Conservation (phyloP, 2,329 filamentous ascomycete species). For the Colletotrichum orchidophilum region DNA sequence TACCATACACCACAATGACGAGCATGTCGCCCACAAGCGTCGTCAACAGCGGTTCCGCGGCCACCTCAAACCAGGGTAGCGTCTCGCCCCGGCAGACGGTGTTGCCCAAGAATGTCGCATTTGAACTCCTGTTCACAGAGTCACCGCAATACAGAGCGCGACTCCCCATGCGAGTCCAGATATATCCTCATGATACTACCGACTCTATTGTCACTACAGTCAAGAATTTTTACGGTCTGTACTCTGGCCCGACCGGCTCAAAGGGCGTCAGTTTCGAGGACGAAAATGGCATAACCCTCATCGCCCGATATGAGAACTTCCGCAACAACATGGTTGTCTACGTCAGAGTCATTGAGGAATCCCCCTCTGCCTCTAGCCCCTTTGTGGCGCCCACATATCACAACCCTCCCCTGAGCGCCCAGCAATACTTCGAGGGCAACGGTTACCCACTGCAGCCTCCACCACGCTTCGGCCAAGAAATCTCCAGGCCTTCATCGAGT, state of each 20-base stretch:
- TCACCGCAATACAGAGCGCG: constrained; percentile 76
- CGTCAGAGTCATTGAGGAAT: constrained; percentile 81
- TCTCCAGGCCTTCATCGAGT: constrained; percentile 75
- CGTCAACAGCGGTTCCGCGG: constrained; percentile 42
- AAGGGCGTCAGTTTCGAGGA: constrained; percentile 97
- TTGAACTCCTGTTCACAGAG: constrained; percentile 77
- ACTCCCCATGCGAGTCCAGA: constrained; percentile 87
- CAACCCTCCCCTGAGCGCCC: constrained; percentile 59
- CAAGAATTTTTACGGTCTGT: constrained; percentile 98
- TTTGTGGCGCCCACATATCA: constrained; percentile 64
- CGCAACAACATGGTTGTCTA: constrained; percentile 91
- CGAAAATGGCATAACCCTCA: constrained; percentile 86
- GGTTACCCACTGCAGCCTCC: constrained; percentile 56
- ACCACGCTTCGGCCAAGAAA: constrained; percentile 66
- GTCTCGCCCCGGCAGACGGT: constrained; percentile 57
- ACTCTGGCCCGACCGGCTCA: constrained; percentile 74
- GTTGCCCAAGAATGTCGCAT: constrained; percentile 78
- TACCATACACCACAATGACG: constrained; percentile 49
- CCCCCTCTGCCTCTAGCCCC: constrained; percentile 52
- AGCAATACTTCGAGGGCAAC: constrained; percentile 66
- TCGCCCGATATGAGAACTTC: constrained; percentile 97
- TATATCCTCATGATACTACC: constrained; percentile 94
- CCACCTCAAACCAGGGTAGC: constrained; percentile 53
- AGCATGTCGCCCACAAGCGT: constrained; percentile 56
- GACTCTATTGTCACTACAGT: constrained; percentile 98